Base-by-base conservation (phyloP, 2,329 filamentous ascomycete genomes). In the Aspergillus alliaceus region DNA sequence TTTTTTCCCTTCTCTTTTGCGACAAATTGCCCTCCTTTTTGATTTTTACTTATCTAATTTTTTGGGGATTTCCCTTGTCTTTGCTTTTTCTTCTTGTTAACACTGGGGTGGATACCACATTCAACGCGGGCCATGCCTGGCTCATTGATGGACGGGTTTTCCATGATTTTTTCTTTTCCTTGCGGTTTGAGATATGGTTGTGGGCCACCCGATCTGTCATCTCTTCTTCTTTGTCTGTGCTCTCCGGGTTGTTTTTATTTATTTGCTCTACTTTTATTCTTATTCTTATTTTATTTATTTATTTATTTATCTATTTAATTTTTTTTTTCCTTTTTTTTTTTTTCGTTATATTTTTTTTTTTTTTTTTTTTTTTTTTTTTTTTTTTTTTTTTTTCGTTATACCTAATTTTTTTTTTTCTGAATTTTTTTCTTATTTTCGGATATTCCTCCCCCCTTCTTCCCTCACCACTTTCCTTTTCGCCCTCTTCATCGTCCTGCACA, bases 161-260 rank as follows among this genome's bases (percentile, higher is more conserved):
- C n/a, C n/a, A n/a, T n/a, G 11, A 12, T 22, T 22, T 39, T 39
- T 39, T 22, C 12, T 22, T 22, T 32, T 31, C 6, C 5, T 48
- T 48, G 27, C n/a, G 44, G 44, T 48, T 48, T 48, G 22, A 48
- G 27, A 48, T 48, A 48, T 48, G 27, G n/a, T 32, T 48, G 27
- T 48, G 44, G 44, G 27, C 44, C 44, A 48, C 44, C 25, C 44
- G 44, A 48, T 48, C 44, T 48, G 44, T 48, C 44, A 48, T 31
- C 31, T 48, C 29, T 44, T 51, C 14, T 24, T 50, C 31, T 37
- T 35, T 51, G 31, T 51, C 48, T 51, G 18, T 50, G 31, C 47
- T 22, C 47, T n/a, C 18, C 24, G 24, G 6, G 12, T 40, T 22
- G 18, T 32, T 18, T 12, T n/a, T 24, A 18, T n/a, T 6, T 48